Evolutionary conservation across 2,329 filamentous ascomycete genomes (phyloP), one percentile per base, ranked within the genome.

Genomic region (Fusarium tricinctum): DNA sequence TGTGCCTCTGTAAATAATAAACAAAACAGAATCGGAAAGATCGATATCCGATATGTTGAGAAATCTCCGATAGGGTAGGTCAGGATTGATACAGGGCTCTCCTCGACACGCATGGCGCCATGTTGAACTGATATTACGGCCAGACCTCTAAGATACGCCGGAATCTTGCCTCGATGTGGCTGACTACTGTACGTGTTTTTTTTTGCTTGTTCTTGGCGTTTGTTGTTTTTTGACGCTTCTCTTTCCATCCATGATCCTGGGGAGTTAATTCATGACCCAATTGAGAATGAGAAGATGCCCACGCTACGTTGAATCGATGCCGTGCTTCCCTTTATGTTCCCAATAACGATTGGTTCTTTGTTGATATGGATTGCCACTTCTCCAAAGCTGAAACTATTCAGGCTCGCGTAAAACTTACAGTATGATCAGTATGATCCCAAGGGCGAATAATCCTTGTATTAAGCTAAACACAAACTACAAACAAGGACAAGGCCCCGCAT

Each of bases 1-100:
- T 12, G 23, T 23, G 23, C 23, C 23, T 23, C 23, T 23, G 19
- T 30, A 23, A 43, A 39, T 22, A 69, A 55, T 58, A 69, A 69
- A 68, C 40, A 69, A 69, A 69, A 66, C 67, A 67, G 48, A 49
- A 68, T 56, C 64, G 51, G 65, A 68, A 70, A 63, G 50, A 58
- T 72, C 45, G 53, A 62, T 68, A 69, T 63, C 69, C 63, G 66
- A 60, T 48, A 33, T 49, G 33, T 39, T 50, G 13, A 56, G 58
- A 69, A 69, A 58, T 69, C 59, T 65, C 71, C 67, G 71, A 73
- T 71, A 71, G 62, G 67, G 44, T 43, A 30, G 22, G 14, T n/a
- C 19, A 26, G 44, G 39, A 17, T 44, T 58, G 15, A 42, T 47
- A 45, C 12, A 15, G 20, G 19, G 28, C 59, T 54, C 30, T 58